Conservation (phyloP, 257 asterid species). For the Solanum tacnaense region DNA sequence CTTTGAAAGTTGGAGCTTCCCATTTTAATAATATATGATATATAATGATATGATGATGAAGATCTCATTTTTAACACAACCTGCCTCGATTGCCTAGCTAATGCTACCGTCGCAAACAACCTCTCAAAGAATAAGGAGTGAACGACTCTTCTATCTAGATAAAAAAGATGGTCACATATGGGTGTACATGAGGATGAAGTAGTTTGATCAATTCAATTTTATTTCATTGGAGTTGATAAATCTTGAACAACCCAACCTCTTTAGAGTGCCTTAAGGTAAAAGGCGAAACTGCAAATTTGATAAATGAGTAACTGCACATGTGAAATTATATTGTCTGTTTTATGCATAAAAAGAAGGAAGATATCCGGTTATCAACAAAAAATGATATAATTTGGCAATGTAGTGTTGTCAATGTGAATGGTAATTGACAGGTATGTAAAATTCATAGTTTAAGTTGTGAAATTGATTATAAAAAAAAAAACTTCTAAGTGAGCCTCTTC, state of each 20-base stretch:
- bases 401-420: not conserved
- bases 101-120: not conserved
- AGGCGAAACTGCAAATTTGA: not conserved
- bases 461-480: not conserved
- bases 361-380: not conserved
- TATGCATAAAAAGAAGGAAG: not conserved
- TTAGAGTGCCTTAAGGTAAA: not conserved
- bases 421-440: not conserved
- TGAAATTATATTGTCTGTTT: not conserved
- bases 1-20: not conserved
- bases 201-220: not conserved
- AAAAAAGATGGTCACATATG: not conserved
- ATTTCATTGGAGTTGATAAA: not conserved
- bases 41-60: too few relatives aligned
- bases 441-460: not conserved
- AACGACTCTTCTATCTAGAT: too few relatives aligned
- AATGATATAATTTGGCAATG: not conserved
- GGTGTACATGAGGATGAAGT: not conserved
- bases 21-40: too few relatives aligned
- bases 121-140: not conserved
- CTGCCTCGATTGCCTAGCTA: too few relatives aligned
- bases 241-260: not conserved
- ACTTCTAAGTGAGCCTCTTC: slow-evolving; percentile 1
- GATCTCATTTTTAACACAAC: too few relatives aligned
- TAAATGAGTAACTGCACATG: not conserved